Evolutionary conservation across 1,139 yeast species (phyloP).

Genomic region (Saccharomyces hybrid): DNA sequence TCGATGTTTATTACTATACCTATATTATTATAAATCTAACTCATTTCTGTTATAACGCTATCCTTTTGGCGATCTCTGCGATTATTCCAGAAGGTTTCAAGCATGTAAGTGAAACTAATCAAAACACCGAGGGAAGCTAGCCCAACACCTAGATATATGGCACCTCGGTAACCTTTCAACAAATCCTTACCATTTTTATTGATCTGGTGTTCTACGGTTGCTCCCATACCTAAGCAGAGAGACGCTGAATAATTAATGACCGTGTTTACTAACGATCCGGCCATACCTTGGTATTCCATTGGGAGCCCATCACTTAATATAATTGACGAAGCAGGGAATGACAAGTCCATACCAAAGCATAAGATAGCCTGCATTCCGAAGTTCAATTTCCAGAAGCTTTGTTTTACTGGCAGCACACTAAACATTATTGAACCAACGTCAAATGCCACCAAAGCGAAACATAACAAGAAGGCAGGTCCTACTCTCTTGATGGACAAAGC

Average conservation of each 20-base stretch:
- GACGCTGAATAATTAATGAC: slow-evolving; percentile 51
- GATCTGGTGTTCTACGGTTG: slow-evolving; percentile 41
- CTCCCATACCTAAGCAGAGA: slow-evolving; percentile 43
- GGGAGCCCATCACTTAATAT: slow-evolving; percentile 47
- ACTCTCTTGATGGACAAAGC: slow-evolving; percentile 40
- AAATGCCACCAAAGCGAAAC: slow-evolving; percentile 42
- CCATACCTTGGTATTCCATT: slow-evolving; percentile 49
- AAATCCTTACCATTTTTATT: slow-evolving; percentile 23
- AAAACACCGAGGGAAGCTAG: slow-evolving; percentile 23
- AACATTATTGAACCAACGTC: slow-evolving; percentile 43
- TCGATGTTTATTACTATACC: neutral
- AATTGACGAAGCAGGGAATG: slow-evolving; percentile 51
- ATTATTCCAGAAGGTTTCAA: slow-evolving; percentile 9
- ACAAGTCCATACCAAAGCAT: slow-evolving; percentile 53
- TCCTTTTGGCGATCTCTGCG: no score
- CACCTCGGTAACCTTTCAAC: slow-evolving; percentile 36
- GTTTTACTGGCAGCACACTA: slow-evolving; percentile 42
- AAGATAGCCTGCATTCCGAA: slow-evolving; percentile 44
- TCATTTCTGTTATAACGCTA: no score
- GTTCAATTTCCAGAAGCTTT: slow-evolving; percentile 40
- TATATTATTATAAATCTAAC: neutral
- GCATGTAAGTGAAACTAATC: slow-evolving; percentile 12
- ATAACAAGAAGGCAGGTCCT: slow-evolving; percentile 41
- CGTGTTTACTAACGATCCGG: slow-evolving; percentile 50
- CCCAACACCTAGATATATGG: slow-evolving; percentile 36